A percentile compares a stretch with the other conserved stretches of the same genome.
phyloP scores from a whole-genome alignment of 2,329 filamentous ascomycete genomes.

The Apiospora koreana region DNA sequence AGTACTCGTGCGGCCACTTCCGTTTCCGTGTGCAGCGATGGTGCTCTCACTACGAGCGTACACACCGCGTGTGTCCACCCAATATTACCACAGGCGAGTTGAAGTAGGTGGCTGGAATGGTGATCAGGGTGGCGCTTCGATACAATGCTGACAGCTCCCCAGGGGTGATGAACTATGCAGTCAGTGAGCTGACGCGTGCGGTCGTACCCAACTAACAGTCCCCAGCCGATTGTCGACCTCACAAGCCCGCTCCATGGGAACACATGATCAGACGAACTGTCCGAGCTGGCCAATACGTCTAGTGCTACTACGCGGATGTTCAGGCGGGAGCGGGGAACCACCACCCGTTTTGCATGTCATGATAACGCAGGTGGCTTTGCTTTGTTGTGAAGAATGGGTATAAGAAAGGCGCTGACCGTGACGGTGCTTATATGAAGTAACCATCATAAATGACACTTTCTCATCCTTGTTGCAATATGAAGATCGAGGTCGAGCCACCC shows the following conservation, averaged over 20 bases:
- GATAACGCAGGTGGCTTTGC: not conserved
- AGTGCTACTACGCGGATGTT: not conserved
- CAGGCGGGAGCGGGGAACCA: not conserved
- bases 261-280: constrained; percentile 33
- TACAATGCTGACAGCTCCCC: constrained; percentile 12
- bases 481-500: not conserved
- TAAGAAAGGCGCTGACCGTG: not conserved
- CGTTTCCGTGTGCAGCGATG: constrained; percentile 34
- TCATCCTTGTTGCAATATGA: not conserved
- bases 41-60: constrained; percentile 34
- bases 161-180: constrained; percentile 34
- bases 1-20: constrained; percentile 34
- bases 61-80: constrained; percentile 31
- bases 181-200: constrained; percentile 20
- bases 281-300: constrained; percentile 27
- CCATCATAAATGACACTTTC: not conserved
- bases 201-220: not conserved
- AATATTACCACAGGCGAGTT: constrained; percentile 33
- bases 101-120: constrained; percentile 23
- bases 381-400: not conserved
- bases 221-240: constrained; percentile 32
- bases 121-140: not conserved
- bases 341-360: not conserved
- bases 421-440: not conserved
- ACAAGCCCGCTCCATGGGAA: constrained; percentile 31